These are phyloP conservation scores for Lachancea thermotolerans DNA, from an alignment of 805 yeast species.

Conservation along the genomic window DNA sequence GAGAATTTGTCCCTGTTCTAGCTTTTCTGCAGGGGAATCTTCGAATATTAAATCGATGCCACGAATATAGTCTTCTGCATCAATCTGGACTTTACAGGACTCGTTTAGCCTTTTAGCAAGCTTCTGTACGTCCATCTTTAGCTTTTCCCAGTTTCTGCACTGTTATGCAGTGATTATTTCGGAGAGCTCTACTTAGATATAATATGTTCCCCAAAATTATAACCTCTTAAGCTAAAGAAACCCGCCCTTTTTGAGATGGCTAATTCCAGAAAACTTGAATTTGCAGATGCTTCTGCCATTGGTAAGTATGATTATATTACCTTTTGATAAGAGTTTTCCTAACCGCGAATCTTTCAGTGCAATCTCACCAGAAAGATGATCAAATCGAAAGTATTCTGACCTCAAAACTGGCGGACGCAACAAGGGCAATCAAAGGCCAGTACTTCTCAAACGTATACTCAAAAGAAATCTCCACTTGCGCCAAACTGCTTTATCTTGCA, in stretches of 20 bases:
- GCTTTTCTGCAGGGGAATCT: not conserved
- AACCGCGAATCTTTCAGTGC: slow-evolving; percentile 36
- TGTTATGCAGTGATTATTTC: too few species aligned
- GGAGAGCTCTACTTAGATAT: not conserved
- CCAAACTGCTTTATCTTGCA: slow-evolving; percentile 57
- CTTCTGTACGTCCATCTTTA: not conserved
- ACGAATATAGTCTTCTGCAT: slow-evolving; percentile 13
- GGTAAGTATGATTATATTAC: slow-evolving; percentile 37
- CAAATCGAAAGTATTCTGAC: slow-evolving; percentile 55
- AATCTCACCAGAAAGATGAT: slow-evolving; percentile 86
- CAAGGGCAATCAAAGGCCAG: slow-evolving; percentile 51
- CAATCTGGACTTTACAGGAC: slow-evolving; percentile 11
- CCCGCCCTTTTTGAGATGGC: not conserved
- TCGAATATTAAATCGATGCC: slow-evolving; percentile 17
- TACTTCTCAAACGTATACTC: slow-evolving; percentile 59
- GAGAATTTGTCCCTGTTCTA: slow-evolving; percentile 16
- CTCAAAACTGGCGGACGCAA: slow-evolving; percentile 48
- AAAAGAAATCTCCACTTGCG: slow-evolving; percentile 50
- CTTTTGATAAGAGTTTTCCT: not conserved
- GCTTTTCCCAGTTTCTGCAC: not conserved
- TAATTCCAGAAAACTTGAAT: slow-evolving; percentile 36
- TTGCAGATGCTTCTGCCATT: slow-evolving; percentile 83
- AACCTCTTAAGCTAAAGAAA: not conserved
- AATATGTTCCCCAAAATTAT: not conserved
- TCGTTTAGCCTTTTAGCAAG: not conserved